Base-by-base conservation (phyloP, 768 basidiomycete species). In the Mycena galopus region DNA sequence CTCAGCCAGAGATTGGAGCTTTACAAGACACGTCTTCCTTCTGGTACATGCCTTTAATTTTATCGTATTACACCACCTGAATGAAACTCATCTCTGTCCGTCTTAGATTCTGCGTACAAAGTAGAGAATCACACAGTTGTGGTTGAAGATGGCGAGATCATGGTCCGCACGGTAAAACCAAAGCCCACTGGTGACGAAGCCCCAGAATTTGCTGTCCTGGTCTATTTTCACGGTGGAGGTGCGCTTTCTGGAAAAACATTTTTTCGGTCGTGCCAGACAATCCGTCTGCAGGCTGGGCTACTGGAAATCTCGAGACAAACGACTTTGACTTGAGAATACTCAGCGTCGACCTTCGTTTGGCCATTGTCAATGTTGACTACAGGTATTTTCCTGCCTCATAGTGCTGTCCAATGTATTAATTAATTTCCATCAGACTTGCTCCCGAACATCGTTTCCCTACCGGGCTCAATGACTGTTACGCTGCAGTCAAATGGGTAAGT, bases 181-280 rank as follows among this genome's bases (percentile, higher is more conserved):
- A 50, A 21, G 5, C 65, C 65, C 27, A 33, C 30, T 11, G 35
- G 14, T 8, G n/a, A 32, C 21, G 65, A 58, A 47, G 42, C 17
- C n/a, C 11, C 37, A 0, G 65, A 27, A 19, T 67, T 58, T 30
- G 55, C 65, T 0, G 39, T 67, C 4, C 29, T 67, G 19, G 53
- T 67, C n/a, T 67, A 19, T 21, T 27, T 44, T 19, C 56, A 67
- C 9, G 65, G 65, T 1, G 65, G 65, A 42, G 65, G 65, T 67
- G 29, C 17, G 1, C 25, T 55, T 23, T 64, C 4, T 12, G 37
- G 27, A 9, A 9, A 23, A 25, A 21, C 32, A 37, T 16, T 47
- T 42, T 7, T 29, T 42, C 30, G 32, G n/a, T 56, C 47, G 23
- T 4, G 11, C n/a, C 21, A 1, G 7, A 30, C 35, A 55, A 39